phyloP scores from a whole-genome alignment of 192 early-diverging fungal genomes.

The Coemansia sp. region DNA sequence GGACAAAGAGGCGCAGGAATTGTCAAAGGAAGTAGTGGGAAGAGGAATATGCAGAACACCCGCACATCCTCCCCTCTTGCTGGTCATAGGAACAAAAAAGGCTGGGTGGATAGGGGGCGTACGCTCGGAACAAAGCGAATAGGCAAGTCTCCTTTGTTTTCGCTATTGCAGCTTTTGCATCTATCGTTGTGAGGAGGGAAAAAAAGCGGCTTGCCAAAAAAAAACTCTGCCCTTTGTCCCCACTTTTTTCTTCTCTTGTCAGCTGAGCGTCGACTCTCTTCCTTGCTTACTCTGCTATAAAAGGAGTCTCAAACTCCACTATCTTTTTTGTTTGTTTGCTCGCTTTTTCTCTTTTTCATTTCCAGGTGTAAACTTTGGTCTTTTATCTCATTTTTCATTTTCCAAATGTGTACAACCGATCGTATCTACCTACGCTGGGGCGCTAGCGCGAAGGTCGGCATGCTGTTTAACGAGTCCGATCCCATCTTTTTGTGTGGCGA shows the following conservation, averaged over 20 bases:
- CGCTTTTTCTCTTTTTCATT: neutral
- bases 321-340: neutral
- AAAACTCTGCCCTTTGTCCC: neutral
- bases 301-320: neutral
- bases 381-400: neutral
- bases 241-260: neutral
- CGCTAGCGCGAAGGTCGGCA: neutral
- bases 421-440: constrained; percentile 1
- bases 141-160: neutral
- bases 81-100: constrained; percentile 6
- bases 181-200: neutral
- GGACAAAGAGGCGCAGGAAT: neutral
- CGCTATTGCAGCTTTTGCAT: neutral
- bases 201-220: constrained; percentile 9
- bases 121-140: neutral
- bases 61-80: neutral
- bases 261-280: neutral
- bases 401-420: neutral
- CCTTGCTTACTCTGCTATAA: neutral
- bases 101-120: neutral
- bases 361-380: neutral
- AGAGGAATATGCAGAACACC: neutral
- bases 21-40: neutral
- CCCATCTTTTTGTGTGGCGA: constrained; percentile 38
- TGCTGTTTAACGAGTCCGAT: neutral